Evolutionary conservation across 495 filamentous ascomycete genomes (phyloP), one percentile per base, ranked within the genome.

Genomic region (Talaromyces adpressus): DNA sequence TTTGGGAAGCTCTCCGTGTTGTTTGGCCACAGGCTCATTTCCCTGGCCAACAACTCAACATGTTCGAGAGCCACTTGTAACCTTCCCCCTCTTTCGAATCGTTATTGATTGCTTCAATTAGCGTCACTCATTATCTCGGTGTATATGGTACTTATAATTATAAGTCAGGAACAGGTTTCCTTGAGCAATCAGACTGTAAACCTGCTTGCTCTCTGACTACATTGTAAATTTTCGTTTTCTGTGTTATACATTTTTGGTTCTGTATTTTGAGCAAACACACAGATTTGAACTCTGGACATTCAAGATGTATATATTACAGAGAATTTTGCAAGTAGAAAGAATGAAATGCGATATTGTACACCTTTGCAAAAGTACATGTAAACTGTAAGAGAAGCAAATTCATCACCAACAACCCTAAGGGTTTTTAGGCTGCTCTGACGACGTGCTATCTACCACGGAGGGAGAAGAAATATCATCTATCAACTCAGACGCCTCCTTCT

Each of bases 11-110:
- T 23, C 86, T 96, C 68, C 82, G 85, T 58, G 80, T 85, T 57
- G 85, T 96, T 61, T 96, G 92, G 92, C 92, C 92, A 0, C 88
- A 93, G 66, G 84, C 84, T 8, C 84, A 88, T 67, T 94, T 89
- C 89, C 89, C 87, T 8, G 84, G 86, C 45, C 88, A 91, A 70
- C 78, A 84, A 49, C 74, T 83, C 70, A 81, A 82, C 62, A 83
- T 82, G 20, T 77, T 89, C 47, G 87, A 89, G 67, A 87, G 84
- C 66, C 79, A 83, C 36, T 71, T 89, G 63, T 89, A 74, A 66
- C 60, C 25, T 62, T 52, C 25, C 12, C 32, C n/a, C 41, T 16
- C 8, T 51, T 34, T n/a, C 45, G 1, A 11, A 22, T 34, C 45
- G 27, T 30, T 32, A 25, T 53, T 62, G 58, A 47, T 60, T 47